A percentile compares a stretch with the other conserved stretches of the same genome.
phyloP scores from a whole-genome alignment of 352 stramenopile species.

The Pythium chondricola region DNA sequence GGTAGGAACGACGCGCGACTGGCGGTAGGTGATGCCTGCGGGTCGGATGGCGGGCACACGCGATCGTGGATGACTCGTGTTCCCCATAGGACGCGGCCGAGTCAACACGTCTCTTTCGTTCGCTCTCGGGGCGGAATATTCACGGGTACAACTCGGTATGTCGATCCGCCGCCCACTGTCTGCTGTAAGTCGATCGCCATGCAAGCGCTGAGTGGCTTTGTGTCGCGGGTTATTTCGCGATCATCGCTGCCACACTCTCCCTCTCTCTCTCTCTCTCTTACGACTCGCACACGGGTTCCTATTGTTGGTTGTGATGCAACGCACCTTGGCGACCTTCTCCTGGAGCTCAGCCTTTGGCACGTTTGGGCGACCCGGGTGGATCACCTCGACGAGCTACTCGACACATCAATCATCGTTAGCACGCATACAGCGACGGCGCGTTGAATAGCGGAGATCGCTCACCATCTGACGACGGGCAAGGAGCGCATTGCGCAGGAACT shows the following conservation, averaged over 20 bases:
- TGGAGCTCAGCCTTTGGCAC: constrained; percentile 96
- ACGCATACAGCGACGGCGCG: background rate
- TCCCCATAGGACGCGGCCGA: no score
- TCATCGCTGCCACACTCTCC: background rate
- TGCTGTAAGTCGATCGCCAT: no score
- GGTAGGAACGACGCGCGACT: no score
- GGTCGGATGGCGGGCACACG: no score
- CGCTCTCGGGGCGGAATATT: no score
- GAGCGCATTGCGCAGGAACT: constrained; percentile 98
- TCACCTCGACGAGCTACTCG: constrained; percentile 94
- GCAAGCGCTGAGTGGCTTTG: no score
- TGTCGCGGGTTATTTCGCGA: no score
- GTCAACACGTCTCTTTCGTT: no score
- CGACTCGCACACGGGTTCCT: background rate
- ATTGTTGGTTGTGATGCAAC: constrained; percentile 8
- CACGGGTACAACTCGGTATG: no score
- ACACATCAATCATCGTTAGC: background rate
- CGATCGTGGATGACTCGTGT: no score
- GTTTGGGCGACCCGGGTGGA: constrained; percentile 96
- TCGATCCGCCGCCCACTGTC: no score
- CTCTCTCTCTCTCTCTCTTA: constrained; percentile 4
- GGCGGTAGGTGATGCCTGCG: no score
- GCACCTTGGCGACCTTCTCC: constrained; percentile 96
- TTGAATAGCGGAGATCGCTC: constrained; percentile 21
- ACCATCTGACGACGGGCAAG: constrained; percentile 97